Evolutionary conservation across 164 flowering plant species (phyloP).

Genomic region (Buxus sempervirens): DNA sequence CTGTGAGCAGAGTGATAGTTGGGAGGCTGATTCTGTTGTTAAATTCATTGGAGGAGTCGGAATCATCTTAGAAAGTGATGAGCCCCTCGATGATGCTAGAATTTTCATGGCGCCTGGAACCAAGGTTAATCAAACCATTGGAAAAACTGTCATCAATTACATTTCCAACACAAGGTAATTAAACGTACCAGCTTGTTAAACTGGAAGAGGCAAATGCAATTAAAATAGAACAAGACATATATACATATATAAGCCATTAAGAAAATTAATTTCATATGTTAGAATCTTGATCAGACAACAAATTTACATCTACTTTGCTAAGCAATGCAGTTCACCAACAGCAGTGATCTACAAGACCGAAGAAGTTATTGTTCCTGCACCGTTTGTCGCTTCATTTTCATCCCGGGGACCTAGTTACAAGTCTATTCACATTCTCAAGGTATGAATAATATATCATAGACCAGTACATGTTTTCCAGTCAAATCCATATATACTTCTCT

Average conservation of each 20-base stretch:
- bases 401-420: slow-evolving; percentile 70
- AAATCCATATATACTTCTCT: too few relatives aligned
- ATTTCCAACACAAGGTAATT: slow-evolving; percentile 51
- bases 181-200: too few relatives aligned
- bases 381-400: slow-evolving; percentile 68
- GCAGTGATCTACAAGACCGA: slow-evolving; percentile 50
- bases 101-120: slow-evolving; percentile 69
- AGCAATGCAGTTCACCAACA: slow-evolving; percentile 43
- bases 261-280: too few relatives aligned
- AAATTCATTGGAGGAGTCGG: slow-evolving; percentile 58
- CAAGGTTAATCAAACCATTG: slow-evolving; percentile 33
- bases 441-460: too few relatives aligned
- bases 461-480: too few relatives aligned
- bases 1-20: slow-evolving; percentile 36
- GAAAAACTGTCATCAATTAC: slow-evolving; percentile 34
- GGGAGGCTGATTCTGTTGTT: slow-evolving; percentile 56
- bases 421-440: slow-evolving; percentile 55
- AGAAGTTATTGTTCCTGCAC: slow-evolving; percentile 49
- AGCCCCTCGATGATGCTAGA: slow-evolving; percentile 47
- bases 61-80: slow-evolving; percentile 35
- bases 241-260: too few relatives aligned
- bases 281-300: background rate
- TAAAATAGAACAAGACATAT: too few relatives aligned
- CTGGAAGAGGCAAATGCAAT: too few relatives aligned
- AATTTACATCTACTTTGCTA: background rate